phyloP scores from a whole-genome alignment of 306 rosid genomes.

The Dalbergia oliveri region DNA sequence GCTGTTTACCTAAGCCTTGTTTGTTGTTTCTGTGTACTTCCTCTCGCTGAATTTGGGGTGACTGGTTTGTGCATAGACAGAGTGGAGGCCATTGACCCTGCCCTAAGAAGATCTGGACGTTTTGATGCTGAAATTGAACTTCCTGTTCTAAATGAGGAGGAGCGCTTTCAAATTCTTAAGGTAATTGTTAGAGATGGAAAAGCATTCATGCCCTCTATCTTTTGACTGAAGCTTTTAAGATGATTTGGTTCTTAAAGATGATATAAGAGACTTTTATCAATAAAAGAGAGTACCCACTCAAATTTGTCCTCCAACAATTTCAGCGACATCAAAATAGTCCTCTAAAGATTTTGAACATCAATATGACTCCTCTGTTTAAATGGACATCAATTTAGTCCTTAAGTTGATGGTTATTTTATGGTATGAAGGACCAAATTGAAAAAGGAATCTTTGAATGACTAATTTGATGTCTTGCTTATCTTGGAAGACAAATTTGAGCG shows the following conservation, averaged over 20 bases:
- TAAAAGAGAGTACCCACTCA: too few species aligned
- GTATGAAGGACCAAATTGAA: background rate
- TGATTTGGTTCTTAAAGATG: conserved; percentile 33
- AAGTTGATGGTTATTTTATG: too few species aligned
- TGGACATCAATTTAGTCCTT: background rate
- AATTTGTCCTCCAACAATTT: too few species aligned
- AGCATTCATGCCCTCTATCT: background rate
- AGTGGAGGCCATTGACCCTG: conserved; percentile 90
- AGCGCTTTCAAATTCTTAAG: conserved; percentile 85
- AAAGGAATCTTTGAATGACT: too few species aligned
- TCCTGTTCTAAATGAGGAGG: conserved; percentile 80
- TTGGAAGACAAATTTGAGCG: background rate
- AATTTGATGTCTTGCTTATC: background rate
- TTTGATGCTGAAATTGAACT: conserved; percentile 94
- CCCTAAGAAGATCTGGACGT: conserved; percentile 87
- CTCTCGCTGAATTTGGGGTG: conserved; percentile 26
- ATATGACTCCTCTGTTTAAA: background rate
- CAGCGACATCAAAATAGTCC: too few species aligned
- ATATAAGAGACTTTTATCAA: background rate
- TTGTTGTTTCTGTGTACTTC: conserved; percentile 5
- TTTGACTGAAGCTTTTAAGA: background rate
- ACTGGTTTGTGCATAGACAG: conserved; percentile 53
- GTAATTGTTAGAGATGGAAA: conserved; percentile 48
- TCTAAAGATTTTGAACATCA: too few species aligned
- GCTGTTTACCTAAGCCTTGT: conserved; percentile 17